Base-by-base conservation (phyloP, 1,284 basidiomycete genomes). In the Boletus smithii region DNA sequence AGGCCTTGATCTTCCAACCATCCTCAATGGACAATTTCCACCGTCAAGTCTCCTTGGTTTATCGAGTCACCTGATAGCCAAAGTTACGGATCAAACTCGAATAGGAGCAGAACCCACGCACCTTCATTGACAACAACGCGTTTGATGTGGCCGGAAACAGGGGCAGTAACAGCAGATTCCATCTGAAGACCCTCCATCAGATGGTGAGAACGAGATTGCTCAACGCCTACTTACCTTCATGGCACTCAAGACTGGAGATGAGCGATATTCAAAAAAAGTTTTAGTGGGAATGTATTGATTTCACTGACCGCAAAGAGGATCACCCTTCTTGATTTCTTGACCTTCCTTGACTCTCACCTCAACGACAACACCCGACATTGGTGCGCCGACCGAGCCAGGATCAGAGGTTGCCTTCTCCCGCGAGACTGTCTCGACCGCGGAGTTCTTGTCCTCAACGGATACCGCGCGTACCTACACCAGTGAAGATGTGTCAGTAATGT, bases 331-430 rank as follows among this genome's bases (percentile, higher is more conserved):
- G 71, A 99, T 92, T 65, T 94, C 86, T 54, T 94, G 88, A 41
- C 93, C 94, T 70, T 98, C 95, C 74, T 97, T 93, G 53, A 97
- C 95, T 57, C 95, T 80, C 43, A 99, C 92, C 70, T 99, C 97
- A 22, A 99, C 89, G 43, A 99, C 93, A 42, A 99, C 95, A 74
- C 95, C 95, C 49, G 92, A 91, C 91, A 95, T 95, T 2, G 92
- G 91, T 38, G 93, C 91, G 53, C 95, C 95, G 52, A 99, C 88
- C 31, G 91, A 95, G 55, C 97, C 95, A 50, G 97, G 95, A 65
- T 95, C 95, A 53, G 75, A 75, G 4, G 90, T 85, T 6, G 97
- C 92, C 80, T 89, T 97, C 76, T 97, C 95, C 62, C 97, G 84
- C 53, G 88, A 87, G 50, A 97, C 81, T 33, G 90, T 91, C 70